Evolutionary conservation across 129 eudicot genomes (phyloP).

Genomic region (Escallonia rubra): DNA sequence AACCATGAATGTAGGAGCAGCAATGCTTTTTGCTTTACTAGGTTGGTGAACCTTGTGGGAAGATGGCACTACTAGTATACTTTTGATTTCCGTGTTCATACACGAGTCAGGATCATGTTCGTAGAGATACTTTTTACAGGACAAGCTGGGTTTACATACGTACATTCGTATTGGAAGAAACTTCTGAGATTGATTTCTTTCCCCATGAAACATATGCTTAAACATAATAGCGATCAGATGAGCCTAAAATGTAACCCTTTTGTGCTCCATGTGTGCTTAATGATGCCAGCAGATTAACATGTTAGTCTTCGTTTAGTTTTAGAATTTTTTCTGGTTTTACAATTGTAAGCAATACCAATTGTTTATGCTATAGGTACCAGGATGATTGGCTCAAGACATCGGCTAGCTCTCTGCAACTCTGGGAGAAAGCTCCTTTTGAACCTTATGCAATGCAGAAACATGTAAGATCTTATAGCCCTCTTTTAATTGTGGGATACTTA

Average conservation of each 20-base stretch:
- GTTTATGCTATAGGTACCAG: conserved; percentile 67
- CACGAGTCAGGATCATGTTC: too few species aligned
- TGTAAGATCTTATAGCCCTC: conserved; percentile 35
- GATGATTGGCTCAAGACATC: conserved; percentile 99
- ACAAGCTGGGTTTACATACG: too few species aligned
- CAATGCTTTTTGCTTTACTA: too few species aligned
- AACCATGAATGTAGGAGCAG: too few species aligned
- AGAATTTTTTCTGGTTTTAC: neutral
- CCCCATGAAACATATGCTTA: too few species aligned
- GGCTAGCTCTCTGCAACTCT: conserved; percentile 72
- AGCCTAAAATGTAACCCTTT: neutral
- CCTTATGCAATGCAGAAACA: conserved; percentile 93
- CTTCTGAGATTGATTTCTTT: too few species aligned
- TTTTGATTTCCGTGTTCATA: too few species aligned
- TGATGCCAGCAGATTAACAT: neutral
- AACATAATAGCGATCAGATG: neutral
- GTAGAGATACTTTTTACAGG: too few species aligned
- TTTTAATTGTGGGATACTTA: neutral
- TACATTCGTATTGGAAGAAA: too few species aligned
- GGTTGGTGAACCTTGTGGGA: too few species aligned
- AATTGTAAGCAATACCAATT: neutral
- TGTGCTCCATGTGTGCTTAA: neutral
- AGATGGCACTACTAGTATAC: too few species aligned
- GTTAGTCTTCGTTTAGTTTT: neutral
- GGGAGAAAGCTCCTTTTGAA: conserved; percentile 99